phyloP scores from a whole-genome alignment of 116 monocot genomes.

The Zostera marina region DNA sequence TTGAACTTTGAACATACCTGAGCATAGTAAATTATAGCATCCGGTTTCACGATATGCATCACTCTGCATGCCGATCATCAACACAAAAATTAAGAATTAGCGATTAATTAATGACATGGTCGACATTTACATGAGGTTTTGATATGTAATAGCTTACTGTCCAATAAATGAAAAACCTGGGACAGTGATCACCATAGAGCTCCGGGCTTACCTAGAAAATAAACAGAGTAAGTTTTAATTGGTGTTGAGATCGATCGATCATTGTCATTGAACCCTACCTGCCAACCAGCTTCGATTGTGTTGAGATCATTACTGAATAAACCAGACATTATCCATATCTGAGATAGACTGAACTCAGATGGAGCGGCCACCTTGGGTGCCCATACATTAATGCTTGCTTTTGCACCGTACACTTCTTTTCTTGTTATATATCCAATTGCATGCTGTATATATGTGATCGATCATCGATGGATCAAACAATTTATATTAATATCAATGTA shows the following conservation, averaged over 20 bases:
- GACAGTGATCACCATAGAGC: conserved; percentile 68
- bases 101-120: neutral
- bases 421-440: conserved; percentile 76
- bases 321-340: conserved; percentile 91
- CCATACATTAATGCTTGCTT: conserved; percentile 90
- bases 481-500: too few species aligned
- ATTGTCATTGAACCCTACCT: conserved; percentile 19
- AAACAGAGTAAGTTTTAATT: neutral
- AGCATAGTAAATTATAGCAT: conserved; percentile 2
- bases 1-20: too few species aligned
- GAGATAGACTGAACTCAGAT: conserved; percentile 89
- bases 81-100: too few species aligned
- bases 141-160: conserved; percentile 49
- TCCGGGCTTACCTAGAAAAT: conserved; percentile 58
- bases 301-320: conserved; percentile 82
- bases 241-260: neutral
- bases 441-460: conserved; percentile 29
- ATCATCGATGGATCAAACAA: neutral
- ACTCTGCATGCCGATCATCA: too few species aligned
- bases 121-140: neutral
- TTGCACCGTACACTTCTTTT: conserved; percentile 72
- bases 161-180: conserved; percentile 99
- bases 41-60: neutral
- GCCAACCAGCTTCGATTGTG: conserved; percentile 97
- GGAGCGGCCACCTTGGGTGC: conserved; percentile 43